Evolutionary conservation across 75 land plant genomes (phyloP), one percentile per base, ranked within the genome.

Genomic region (Pseudotsuga menziesii): DNA sequence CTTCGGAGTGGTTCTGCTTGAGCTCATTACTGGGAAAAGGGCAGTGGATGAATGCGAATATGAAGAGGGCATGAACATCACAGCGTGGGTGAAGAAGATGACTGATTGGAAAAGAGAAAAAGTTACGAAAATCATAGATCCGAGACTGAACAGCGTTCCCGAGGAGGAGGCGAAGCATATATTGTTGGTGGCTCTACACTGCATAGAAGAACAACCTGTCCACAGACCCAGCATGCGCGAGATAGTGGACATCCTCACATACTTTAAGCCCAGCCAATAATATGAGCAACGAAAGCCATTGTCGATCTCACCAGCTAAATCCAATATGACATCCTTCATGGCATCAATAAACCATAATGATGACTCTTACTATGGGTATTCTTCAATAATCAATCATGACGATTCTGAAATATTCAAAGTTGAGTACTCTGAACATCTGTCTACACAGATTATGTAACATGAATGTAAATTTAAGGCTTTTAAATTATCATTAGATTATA

Each of bases 1-100:
- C 80, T 88, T 88, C 57, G 90, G 90, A 14, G 90, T 88, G 22
- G 90, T 88, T 57, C 83, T 88, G 57, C 69, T 88, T 73, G 90
- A 88, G 80, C 76, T 88, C 35, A 76, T 88, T 26, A 85, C 85
- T 14, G 90, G 90, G 39, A 83, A 70, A 57, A 80, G 61, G 72
- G 83, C 90, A 12, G 81, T 88, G 72, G 90, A 73, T 11, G 5
- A 79, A 3, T 79, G 81, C 15, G 76, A 61, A 4, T 88, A 83
- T 62, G 90, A 85, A 3, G 90, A 88, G 25, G 88, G 85, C 14
- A 76, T 75, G 22, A 85, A 86, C 69, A 85, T 88, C n/a, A 86
- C 85, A 8, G 81, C 76, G 66, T 88, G 90, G 90, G 79, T 82
- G 36, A 56, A 75, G 14, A 76, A 78, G 58, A 74, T 29, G 66